These are phyloP conservation scores for Yamadazyma dushanensis DNA, from an alignment of 1,139 yeast genomes.

Conservation along the genomic window DNA sequence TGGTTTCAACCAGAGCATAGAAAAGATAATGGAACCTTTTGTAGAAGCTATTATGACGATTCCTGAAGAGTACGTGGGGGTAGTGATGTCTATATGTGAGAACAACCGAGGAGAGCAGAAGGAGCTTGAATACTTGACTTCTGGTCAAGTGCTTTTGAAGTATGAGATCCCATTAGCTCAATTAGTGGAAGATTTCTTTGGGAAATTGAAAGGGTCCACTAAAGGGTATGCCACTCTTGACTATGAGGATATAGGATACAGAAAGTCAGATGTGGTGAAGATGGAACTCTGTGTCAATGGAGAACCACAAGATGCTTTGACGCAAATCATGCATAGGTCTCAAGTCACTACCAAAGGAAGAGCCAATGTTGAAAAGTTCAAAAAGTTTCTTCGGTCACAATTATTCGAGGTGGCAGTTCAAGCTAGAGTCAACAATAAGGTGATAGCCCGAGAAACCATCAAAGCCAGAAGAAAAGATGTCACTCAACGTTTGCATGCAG, in stretches of 20 bases:
- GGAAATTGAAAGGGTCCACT: constrained; percentile 85
- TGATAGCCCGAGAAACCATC: constrained; percentile 89
- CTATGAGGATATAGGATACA: constrained; percentile 91
- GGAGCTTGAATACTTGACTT: constrained; percentile 73
- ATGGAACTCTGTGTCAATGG: constrained; percentile 90
- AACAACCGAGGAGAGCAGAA: constrained; percentile 79
- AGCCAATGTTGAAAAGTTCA: constrained; percentile 81
- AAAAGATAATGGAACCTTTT: constrained; percentile 75
- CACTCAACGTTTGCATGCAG: constrained; percentile 86
- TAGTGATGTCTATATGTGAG: constrained; percentile 84
- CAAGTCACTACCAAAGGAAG: constrained; percentile 73
- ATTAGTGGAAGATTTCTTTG: constrained; percentile 91
- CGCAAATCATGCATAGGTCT: constrained; percentile 83
- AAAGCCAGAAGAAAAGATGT: constrained; percentile 94
- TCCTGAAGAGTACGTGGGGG: constrained; percentile 86
- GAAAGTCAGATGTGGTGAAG: constrained; percentile 76
- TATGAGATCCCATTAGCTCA: constrained; percentile 86
- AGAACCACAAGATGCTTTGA: constrained; percentile 85
- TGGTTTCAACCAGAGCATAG: constrained; percentile 47
- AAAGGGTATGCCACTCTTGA: constrained; percentile 93
- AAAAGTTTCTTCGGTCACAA: constrained; percentile 75
- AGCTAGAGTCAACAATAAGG: constrained; percentile 80
- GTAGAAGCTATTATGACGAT: constrained; percentile 90
- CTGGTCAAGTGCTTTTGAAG: constrained; percentile 79
- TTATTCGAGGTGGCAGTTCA: constrained; percentile 92